Conservation (phyloP, 2,329 filamentous ascomycete species). For the Periconia sp. region DNA sequence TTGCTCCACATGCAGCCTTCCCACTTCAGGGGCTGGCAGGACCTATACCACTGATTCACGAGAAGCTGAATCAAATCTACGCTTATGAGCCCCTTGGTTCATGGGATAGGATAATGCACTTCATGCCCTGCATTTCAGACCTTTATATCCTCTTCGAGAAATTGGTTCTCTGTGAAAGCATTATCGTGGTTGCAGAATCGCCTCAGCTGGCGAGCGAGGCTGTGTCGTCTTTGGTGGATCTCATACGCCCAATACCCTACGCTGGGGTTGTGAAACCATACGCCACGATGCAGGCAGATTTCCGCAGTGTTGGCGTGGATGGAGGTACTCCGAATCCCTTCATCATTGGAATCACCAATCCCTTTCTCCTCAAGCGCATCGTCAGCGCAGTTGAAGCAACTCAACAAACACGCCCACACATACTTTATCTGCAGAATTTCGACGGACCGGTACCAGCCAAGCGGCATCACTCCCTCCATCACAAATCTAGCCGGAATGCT, state of each 20-base stretch:
- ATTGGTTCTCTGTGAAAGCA: constrained; percentile 43
- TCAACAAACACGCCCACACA: constrained; percentile 38
- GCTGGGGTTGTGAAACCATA: constrained; percentile 45
- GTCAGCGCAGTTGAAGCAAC: constrained; percentile 36
- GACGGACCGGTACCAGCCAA: constrained; percentile 40
- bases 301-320: constrained; percentile 43
- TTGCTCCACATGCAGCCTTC: constrained; percentile 44
- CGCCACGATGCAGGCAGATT: constrained; percentile 48
- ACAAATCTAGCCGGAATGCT: constrained; percentile 36
- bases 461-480: constrained; percentile 40
- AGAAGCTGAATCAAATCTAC: constrained; percentile 37
- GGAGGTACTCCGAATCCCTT: constrained; percentile 42
- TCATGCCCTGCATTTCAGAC: constrained; percentile 45
- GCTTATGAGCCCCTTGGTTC: constrained; percentile 44
- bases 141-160: constrained; percentile 46
- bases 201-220: constrained; percentile 45
- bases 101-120: constrained; percentile 43
- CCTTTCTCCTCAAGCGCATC: constrained; percentile 45
- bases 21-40: constrained; percentile 43
- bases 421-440: constrained; percentile 42
- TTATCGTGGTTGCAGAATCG: constrained; percentile 46
- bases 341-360: constrained; percentile 46
- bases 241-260: constrained; percentile 45
- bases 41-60: constrained; percentile 31
- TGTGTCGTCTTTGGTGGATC: constrained; percentile 43